phyloP scores from a whole-genome alignment of 1,139 yeast genomes.

The Wickerhamomyces sp. region DNA sequence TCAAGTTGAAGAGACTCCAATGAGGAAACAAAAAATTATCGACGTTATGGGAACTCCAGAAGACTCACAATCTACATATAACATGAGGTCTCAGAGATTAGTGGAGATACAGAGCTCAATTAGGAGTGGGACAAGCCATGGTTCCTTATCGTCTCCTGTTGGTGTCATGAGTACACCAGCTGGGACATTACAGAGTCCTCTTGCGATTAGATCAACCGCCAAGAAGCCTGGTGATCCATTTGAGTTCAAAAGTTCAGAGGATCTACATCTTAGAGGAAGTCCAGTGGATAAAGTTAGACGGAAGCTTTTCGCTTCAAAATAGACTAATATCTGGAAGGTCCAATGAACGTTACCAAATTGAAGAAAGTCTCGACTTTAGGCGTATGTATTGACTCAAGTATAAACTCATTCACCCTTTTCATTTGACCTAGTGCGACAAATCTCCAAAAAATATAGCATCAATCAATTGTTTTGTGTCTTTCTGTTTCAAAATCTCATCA shows the following conservation, averaged over 20 bases:
- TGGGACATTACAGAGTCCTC: slow-evolving; percentile 15
- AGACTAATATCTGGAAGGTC: not conserved
- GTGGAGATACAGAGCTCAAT: slow-evolving; percentile 1
- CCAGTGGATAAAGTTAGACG: slow-evolving; percentile 28
- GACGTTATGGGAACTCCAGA: slow-evolving; percentile 17
- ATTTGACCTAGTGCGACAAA: slow-evolving; percentile 11
- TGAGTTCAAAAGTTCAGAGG: slow-evolving; percentile 9
- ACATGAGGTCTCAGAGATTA: not conserved
- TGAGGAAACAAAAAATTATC: slow-evolving; percentile 16
- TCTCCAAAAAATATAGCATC: slow-evolving; percentile 82
- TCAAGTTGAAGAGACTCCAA: slow-evolving; percentile 32
- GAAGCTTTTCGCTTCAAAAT: slow-evolving; percentile 28
- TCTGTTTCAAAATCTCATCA: slow-evolving; percentile 41
- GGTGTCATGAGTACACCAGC: slow-evolving; percentile 8
- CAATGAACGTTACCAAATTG: no score
- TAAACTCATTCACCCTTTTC: no score
- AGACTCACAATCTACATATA: not conserved
- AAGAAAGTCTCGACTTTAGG: no score
- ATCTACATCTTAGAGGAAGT: slow-evolving; percentile 6
- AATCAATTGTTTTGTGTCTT: slow-evolving; percentile 49
- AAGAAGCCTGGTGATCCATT: slow-evolving; percentile 18
- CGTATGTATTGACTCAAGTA: no score
- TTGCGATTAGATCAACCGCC: slow-evolving; percentile 13
- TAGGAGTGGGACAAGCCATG: not conserved
- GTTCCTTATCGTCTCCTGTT: slow-evolving; percentile 10